Evolutionary conservation across 2,329 filamentous ascomycete genomes (phyloP), one percentile per base, ranked within the genome.

Genomic region (Penicillium vulpinum): DNA sequence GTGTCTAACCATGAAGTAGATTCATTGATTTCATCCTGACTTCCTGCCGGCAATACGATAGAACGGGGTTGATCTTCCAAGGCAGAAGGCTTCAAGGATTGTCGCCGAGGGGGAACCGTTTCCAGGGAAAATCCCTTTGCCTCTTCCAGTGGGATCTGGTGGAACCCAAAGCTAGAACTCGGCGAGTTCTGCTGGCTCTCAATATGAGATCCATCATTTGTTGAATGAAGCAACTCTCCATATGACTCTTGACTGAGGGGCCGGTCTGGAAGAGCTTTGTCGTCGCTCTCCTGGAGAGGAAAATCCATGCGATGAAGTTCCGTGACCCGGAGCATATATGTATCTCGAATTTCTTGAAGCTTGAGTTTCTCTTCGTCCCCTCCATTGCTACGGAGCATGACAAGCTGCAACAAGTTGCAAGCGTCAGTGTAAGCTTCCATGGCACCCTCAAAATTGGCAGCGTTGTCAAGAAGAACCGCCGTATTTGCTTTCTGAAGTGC

Each of bases 401-500:
- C 94, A 68, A 95, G 88, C 64, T 93, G 88, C 53, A 99, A 78
- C 57, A 99, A 80, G 54, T 88, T 85, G 71, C 94, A 99, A 4
- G 95, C 94, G 75, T 99, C 94, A 11, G 85, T 82, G 72, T 99
- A 99, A 15, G 93, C 92, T 67, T 91, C 86, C 70, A 95, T 88
- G 18, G 94, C 94, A 39, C 91, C 92, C 72, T 93, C 90, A 61
- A 94, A 93, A 70, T 97, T 96, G 68, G 94, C 90, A 15, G 91
- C 92, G 83, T 97, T 97, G 76, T 99, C 94, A 39, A 99, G 84
- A 64, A 97, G 84, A 26, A 99, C 94, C 22, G 94, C 94, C 13
- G 91, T 93, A 70, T 99, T 97, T 48, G 94, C 94, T 77, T 97
- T 96, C 71, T 96, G 89, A 53, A 99, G 79, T 0, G 94, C 94